Conservation (phyloP, 1,284 basidiomycete species). For the Puccinia coronata region DNA sequence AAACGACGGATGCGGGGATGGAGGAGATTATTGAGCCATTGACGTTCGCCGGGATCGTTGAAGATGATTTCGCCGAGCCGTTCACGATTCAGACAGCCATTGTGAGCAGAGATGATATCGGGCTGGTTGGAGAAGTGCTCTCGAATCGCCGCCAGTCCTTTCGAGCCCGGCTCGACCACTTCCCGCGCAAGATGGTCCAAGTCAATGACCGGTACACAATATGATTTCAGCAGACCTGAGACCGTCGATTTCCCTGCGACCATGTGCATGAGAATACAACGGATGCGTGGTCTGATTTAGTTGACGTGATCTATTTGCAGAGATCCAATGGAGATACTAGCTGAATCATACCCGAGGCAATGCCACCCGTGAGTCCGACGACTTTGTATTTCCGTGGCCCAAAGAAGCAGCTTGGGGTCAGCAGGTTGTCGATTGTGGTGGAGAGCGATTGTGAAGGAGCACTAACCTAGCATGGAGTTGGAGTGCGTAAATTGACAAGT, state of each 20-base stretch:
- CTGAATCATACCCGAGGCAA: conserved; percentile 72
- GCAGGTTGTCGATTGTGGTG: no score
- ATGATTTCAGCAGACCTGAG: conserved; percentile 69
- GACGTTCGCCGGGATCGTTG: conserved; percentile 71
- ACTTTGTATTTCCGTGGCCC: conserved; percentile 61
- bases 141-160: conserved; percentile 65
- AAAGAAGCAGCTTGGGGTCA: not conserved
- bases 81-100: conserved; percentile 78
- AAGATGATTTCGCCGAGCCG: conserved; percentile 85
- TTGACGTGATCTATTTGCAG: not conserved
- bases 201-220: conserved; percentile 78
- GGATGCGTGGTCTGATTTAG: not conserved
- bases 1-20: conserved; percentile 81
- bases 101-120: conserved; percentile 66
- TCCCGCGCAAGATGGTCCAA: conserved; percentile 86
- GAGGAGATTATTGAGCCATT: conserved; percentile 77
- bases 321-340: not conserved
- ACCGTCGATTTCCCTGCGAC: conserved; percentile 76
- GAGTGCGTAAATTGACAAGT: no score
- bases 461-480: not conserved
- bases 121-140: conserved; percentile 71
- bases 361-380: conserved; percentile 92
- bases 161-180: conserved; percentile 82
- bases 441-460: no score
- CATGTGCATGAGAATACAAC: not conserved